A percentile compares a stretch with the other conserved stretches of the same genome.
phyloP scores from a whole-genome alignment of 805 yeast genomes.

The Yarrowia divulgata region DNA sequence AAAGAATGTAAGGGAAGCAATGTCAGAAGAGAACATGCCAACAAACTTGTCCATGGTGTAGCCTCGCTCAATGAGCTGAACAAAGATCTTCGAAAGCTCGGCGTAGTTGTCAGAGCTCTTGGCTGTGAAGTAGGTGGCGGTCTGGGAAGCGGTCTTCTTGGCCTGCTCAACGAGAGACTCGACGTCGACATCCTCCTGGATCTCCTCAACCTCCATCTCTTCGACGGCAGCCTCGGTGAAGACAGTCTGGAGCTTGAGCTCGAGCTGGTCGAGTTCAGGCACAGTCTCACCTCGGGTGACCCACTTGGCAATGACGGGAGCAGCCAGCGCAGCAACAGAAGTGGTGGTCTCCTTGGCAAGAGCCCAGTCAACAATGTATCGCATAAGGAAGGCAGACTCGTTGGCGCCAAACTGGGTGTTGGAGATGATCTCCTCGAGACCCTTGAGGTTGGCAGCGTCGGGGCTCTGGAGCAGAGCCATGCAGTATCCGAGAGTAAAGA shows the following conservation, averaged over 20 bases:
- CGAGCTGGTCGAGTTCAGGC: conserved; percentile 41
- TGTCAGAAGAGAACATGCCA: conserved; percentile 31
- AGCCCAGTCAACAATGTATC: conserved; percentile 54
- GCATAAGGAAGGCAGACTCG: conserved; percentile 32
- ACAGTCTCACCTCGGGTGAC: conserved; percentile 42
- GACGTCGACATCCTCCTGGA: conserved; percentile 29
- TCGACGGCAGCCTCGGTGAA: conserved; percentile 35
- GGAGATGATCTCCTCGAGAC: conserved; percentile 35
- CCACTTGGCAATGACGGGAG: conserved; percentile 36
- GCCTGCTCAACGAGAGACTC: conserved; percentile 30
- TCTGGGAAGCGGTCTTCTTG: conserved; percentile 26
- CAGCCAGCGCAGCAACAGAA: conserved; percentile 25
- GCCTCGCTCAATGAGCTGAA: conserved; percentile 33
- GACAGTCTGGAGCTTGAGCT: conserved; percentile 42
- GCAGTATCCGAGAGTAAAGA: conserved; percentile 44
- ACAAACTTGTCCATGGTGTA: conserved; percentile 24
- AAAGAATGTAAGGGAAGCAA: conserved; percentile 49
- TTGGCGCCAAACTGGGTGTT: conserved; percentile 33
- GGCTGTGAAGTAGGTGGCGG: conserved; percentile 15
- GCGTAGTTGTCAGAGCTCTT: conserved; percentile 21
- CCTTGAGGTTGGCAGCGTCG: conserved; percentile 29
- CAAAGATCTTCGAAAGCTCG: conserved; percentile 26
- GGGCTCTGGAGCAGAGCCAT: conserved; percentile 28
- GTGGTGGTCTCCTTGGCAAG: conserved; percentile 53
- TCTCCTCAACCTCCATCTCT: conserved; percentile 38